A percentile compares a stretch with the other conserved stretches of the same genome.
Evolutionary conservation across 2,329 filamentous ascomycete species (phyloP).

Genomic region (Metarhizium brunneum): DNA sequence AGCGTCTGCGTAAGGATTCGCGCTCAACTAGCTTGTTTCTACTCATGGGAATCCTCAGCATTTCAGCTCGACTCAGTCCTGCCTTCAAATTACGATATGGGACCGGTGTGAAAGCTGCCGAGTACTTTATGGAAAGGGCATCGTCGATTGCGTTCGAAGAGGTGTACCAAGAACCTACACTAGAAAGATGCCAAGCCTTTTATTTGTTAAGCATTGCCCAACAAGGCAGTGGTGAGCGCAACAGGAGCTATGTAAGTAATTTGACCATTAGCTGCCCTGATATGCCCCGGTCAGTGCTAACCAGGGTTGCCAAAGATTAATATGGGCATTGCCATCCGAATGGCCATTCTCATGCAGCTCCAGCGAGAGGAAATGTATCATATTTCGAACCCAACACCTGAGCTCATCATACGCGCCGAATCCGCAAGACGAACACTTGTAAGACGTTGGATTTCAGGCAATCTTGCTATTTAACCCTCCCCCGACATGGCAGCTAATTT

Average conservation of each 20-base stretch:
- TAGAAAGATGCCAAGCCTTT: constrained; percentile 49
- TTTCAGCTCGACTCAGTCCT: constrained; percentile 46
- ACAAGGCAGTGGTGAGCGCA: constrained; percentile 44
- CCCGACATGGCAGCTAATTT: not conserved
- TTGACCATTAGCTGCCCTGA: not conserved
- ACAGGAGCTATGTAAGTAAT: constrained; percentile 41
- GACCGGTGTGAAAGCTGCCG: constrained; percentile 39
- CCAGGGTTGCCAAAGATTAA: constrained; percentile 32
- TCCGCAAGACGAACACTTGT: constrained; percentile 49
- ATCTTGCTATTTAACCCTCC: not conserved
- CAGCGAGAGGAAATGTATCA: constrained; percentile 47
- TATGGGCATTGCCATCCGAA: constrained; percentile 45
- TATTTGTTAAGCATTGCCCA: constrained; percentile 50
- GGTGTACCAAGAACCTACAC: constrained; percentile 41
- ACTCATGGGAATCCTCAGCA: constrained; percentile 44
- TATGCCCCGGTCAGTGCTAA: not conserved
- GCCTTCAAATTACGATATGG: constrained; percentile 38
- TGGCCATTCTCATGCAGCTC: constrained; percentile 45
- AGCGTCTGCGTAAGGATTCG: constrained; percentile 35
- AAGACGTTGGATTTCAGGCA: constrained; percentile 11
- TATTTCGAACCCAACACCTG: constrained; percentile 30
- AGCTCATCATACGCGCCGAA: constrained; percentile 39
- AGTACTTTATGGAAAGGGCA: constrained; percentile 44
- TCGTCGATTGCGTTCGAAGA: constrained; percentile 37
- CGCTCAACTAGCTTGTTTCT: constrained; percentile 45